phyloP scores from a whole-genome alignment of 2,329 filamentous ascomycete species.

The Sodiomyces alkalinus region DNA sequence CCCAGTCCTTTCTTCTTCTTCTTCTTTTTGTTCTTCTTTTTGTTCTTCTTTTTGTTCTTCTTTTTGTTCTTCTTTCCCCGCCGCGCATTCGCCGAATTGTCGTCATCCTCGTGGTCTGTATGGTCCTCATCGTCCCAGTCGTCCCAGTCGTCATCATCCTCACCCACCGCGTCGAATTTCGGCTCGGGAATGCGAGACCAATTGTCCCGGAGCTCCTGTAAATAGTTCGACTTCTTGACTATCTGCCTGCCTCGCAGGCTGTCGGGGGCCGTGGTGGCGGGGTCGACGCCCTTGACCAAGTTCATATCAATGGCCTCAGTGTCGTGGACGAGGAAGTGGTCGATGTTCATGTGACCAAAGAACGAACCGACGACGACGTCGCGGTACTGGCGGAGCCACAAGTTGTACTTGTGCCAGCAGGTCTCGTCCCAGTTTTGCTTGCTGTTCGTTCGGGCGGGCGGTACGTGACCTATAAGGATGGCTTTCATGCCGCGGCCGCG shows the following conservation, averaged over 20 bases:
- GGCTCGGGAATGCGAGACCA: conserved; percentile 63
- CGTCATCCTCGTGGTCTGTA: conserved; percentile 10
- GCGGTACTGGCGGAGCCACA: conserved; percentile 82
- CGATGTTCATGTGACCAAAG: conserved; percentile 97
- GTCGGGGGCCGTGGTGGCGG: too few relatives aligned
- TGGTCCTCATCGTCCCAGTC: conserved; percentile 8
- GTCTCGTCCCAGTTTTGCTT: conserved; percentile 92
- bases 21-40: conserved; percentile 31
- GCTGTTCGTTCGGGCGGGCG: conserved; percentile 69
- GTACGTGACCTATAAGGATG: conserved; percentile 87
- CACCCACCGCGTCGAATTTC: conserved; percentile 6
- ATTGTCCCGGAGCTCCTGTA: conserved; percentile 58
- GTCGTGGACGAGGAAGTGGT: conserved; percentile 91
- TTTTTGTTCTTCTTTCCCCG: too few relatives aligned
- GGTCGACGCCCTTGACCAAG: conserved; percentile 17
- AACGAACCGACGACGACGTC: conserved; percentile 70
- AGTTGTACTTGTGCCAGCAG: conserved; percentile 93
- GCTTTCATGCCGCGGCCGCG: conserved; percentile 81
- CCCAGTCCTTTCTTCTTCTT: conserved; percentile 47
- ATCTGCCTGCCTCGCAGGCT: conserved; percentile 29
- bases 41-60: conserved; percentile 17
- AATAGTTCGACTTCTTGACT: conserved; percentile 60
- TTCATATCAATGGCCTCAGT: conserved; percentile 57
- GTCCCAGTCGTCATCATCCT: conserved; percentile 5
- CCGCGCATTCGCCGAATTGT: conserved; percentile 8